phyloP scores from a whole-genome alignment of 2,329 filamentous ascomycete genomes.

The Fusarium agapanthi region DNA sequence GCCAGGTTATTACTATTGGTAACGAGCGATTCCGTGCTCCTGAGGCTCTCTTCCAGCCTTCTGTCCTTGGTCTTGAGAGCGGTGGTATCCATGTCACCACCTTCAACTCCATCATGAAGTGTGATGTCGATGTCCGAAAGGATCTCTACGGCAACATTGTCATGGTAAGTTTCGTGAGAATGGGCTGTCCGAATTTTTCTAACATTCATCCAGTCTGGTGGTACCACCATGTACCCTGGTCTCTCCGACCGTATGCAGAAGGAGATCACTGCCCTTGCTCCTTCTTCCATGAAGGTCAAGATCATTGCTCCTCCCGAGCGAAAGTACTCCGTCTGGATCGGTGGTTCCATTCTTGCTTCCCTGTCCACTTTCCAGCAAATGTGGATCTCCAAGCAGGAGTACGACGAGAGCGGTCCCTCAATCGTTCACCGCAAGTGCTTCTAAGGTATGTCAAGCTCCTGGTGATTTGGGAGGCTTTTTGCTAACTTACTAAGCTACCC shows the following conservation, averaged over 20 bases:
- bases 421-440: constrained; percentile 99
- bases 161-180: constrained; percentile 77
- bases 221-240: constrained; percentile 99
- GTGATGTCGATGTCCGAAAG: constrained; percentile 99
- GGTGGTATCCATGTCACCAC: constrained; percentile 99
- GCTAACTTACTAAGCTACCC: constrained; percentile 45
- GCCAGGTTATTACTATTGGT: constrained; percentile 99
- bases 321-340: constrained; percentile 99
- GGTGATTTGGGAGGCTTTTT: neutral
- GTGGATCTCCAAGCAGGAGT: constrained; percentile 99
- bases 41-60: constrained; percentile 99
- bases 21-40: constrained; percentile 99
- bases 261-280: constrained; percentile 99
- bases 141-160: constrained; percentile 99
- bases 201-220: constrained; percentile 80
- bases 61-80: constrained; percentile 96
- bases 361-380: constrained; percentile 99
- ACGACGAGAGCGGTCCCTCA: constrained; percentile 99
- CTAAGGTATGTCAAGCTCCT: constrained; percentile 72
- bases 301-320: constrained; percentile 99
- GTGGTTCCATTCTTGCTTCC: constrained; percentile 99
- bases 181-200: constrained; percentile 33
- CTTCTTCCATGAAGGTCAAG: constrained; percentile 99
- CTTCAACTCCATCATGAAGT: constrained; percentile 99
- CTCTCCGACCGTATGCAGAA: constrained; percentile 99